Percentiles rank a stretch among this genome's conserved stretches.
These are phyloP conservation scores for Dentipellis sp. DNA, from an alignment of 768 basidiomycete species.

Conservation along the genomic window DNA sequence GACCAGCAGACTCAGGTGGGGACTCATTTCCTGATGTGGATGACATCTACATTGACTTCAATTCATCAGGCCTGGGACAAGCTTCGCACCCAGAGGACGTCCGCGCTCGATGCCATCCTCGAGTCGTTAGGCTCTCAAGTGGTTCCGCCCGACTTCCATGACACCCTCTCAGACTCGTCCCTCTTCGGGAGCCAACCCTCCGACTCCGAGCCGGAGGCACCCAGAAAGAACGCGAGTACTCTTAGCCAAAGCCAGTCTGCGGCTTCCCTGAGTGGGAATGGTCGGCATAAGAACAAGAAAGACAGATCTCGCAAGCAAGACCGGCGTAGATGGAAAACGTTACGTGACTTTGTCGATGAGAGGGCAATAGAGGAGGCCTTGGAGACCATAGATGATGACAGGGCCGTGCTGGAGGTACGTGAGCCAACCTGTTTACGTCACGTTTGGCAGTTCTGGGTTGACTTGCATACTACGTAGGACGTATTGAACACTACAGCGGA, in stretches of 20 bases:
- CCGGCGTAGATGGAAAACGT: constrained; percentile 64
- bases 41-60: constrained; percentile 1
- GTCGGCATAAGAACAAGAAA: constrained; percentile 7
- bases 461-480: constrained; percentile 31
- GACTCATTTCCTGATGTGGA: neutral
- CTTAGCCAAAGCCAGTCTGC: constrained; percentile 9
- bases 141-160: constrained; percentile 73
- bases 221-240: neutral
- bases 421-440: neutral
- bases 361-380: constrained; percentile 68
- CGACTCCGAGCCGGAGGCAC: constrained; percentile 23
- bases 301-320: constrained; percentile 24
- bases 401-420: constrained; percentile 58
- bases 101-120: constrained; percentile 58
- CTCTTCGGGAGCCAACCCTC: constrained; percentile 75
- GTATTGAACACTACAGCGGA: constrained; percentile 53
- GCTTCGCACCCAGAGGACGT: constrained; percentile 47
- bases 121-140: constrained; percentile 64
- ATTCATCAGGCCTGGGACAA: constrained; percentile 59
- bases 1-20: constrained; percentile 52
- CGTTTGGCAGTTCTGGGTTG: neutral
- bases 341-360: constrained; percentile 83
- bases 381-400: constrained; percentile 65
- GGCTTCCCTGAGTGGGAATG: constrained; percentile 22
- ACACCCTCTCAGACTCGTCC: constrained; percentile 55